Base-by-base conservation (phyloP, 441 rosid species). In the Iberis amara region DNA sequence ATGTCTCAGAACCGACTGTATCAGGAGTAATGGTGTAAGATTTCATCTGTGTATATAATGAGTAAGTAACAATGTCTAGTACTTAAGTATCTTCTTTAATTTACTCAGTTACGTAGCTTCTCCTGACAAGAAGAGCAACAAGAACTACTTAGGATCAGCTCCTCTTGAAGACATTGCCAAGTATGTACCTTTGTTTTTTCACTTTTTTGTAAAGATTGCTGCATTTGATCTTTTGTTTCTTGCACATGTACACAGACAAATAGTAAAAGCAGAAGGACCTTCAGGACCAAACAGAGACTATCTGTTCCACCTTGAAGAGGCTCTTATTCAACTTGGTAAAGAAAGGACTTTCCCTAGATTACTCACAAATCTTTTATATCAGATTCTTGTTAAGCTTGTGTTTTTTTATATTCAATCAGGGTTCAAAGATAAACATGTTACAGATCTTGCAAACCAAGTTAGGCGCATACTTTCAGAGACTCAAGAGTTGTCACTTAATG, bases 211-310 rank as follows among this genome's bases (percentile, higher is more conserved):
- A 1, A 36, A 37, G n/a, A 14, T 46, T 45, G 27, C 8, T 30
- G 6, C 8, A 5, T 8, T 48, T 54, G 14, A 65, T 45, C 24
- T 27, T 46, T 52, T 2, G 27, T 15, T 52, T 37, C 8, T 64
- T 28, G 18, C 7, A 1, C 11, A 11, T 32, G 26, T n/a, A n/a
- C 44, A 63, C 69, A 90, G 95, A 49, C 95, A 90, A 71, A 85
- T 90, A 14, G 67, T 76, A 57, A 49, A 63, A 5, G 88, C 95
- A 4, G 47, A 78, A 77, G 98, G 98, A 47, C 98, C 98, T 27
- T 90, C 98, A 8, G 98, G 96, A 54, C 95, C 98, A 36, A 85
- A 87, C 71, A 82, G 94, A 79, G 96, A 84, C 55, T 86, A 82
- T 57, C 83, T 86, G 44, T 82, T 86, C 73, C 79, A 80, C 28